These are phyloP conservation scores for Tulasnella sp. DNA, from an alignment of 768 basidiomycete species.

Conservation along the genomic window DNA sequence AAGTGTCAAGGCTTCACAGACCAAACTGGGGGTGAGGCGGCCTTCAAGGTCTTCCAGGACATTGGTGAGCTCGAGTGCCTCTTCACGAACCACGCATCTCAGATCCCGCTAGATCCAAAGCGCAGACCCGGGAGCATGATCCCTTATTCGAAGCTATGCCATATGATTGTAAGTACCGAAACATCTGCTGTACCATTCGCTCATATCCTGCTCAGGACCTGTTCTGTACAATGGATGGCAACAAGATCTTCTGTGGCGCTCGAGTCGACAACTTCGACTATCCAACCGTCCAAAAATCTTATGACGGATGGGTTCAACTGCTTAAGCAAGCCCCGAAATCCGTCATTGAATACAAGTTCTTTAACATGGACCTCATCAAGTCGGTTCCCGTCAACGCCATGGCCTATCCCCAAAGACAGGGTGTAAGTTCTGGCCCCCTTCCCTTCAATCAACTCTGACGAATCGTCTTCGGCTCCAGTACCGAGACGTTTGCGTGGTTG, in stretches of 20 bases:
- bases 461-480: not conserved
- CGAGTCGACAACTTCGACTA: not conserved
- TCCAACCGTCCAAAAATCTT: not conserved
- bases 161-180: not conserved
- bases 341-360: constrained; percentile 1
- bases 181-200: too few species aligned
- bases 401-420: not conserved
- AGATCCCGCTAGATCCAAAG: not conserved
- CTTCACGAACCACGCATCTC: not conserved
- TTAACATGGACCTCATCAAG: not conserved
- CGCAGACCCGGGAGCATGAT: not conserved
- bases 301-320: not conserved
- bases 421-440: not conserved
- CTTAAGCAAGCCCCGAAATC: not conserved
- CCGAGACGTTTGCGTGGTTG: not conserved
- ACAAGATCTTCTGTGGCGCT: not conserved
- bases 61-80: not conserved
- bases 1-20: not conserved
- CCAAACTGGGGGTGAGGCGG: not conserved
- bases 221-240: not conserved
- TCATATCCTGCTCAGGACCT: too few species aligned
- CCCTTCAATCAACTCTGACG: not conserved
- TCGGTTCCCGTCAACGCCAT: not conserved
- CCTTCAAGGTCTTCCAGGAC: constrained; percentile 8
- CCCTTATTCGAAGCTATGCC: not conserved